Percentiles rank a stretch among this genome's conserved stretches.
These are phyloP conservation scores for Fusarium aywerte DNA, from an alignment of 2,329 filamentous ascomycete species.

Conservation along the genomic window DNA sequence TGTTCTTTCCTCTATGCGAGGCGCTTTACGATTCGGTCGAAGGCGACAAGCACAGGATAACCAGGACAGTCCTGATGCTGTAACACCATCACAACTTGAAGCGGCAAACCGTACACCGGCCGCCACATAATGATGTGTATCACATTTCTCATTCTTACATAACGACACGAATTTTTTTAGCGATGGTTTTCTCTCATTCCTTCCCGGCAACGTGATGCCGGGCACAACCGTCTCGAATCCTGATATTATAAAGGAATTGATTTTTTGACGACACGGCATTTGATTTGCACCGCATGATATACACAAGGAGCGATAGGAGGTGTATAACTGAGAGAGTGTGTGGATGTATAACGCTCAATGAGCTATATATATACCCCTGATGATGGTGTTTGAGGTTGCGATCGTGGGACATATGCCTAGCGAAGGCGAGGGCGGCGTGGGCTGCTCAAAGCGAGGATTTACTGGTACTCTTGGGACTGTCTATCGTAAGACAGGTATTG, in stretches of 20 bases:
- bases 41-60: constrained; percentile 37
- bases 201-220: constrained; percentile 24
- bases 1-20: constrained; percentile 49
- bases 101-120: constrained; percentile 52
- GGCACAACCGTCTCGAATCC: constrained; percentile 46
- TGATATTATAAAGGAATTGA: constrained; percentile 41
- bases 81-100: constrained; percentile 61
- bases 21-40: constrained; percentile 49
- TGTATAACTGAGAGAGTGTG: constrained; percentile 18
- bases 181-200: constrained; percentile 49
- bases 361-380: constrained; percentile 42
- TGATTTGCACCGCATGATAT: constrained; percentile 38
- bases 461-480: constrained; percentile 23
- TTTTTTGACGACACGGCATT: constrained; percentile 46
- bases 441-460: constrained; percentile 22
- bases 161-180: constrained; percentile 42
- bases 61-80: constrained; percentile 32
- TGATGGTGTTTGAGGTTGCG: constrained; percentile 9
- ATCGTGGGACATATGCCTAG: constrained; percentile 7
- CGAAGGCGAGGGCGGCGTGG: constrained; percentile 17
- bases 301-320: constrained; percentile 28
- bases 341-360: constrained; percentile 30
- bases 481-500: constrained; percentile 42
- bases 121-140: constrained; percentile 29
- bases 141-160: constrained; percentile 27